These are phyloP conservation scores for Candida nitratophila DNA, from an alignment of 805 yeast genomes.

Conservation along the genomic window DNA sequence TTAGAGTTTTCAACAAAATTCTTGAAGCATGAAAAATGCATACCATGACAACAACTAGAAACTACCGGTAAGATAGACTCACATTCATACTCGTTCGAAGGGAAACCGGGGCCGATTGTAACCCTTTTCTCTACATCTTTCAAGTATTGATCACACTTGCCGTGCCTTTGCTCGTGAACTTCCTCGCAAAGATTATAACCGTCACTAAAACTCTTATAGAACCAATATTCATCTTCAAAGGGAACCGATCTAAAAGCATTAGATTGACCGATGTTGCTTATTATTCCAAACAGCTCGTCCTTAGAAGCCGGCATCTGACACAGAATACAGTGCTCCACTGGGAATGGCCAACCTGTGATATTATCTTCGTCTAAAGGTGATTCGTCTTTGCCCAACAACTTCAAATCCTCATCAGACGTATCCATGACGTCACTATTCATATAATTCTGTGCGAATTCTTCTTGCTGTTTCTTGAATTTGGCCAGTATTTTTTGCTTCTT, in stretches of 20 bases:
- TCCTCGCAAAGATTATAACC: conserved; percentile 30
- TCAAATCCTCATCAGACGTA: conserved; percentile 33
- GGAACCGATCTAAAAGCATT: conserved; percentile 62
- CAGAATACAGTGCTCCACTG: conserved; percentile 68
- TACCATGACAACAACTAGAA: conserved; percentile 88
- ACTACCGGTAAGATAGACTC: conserved; percentile 42
- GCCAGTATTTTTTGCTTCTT: conserved; percentile 69
- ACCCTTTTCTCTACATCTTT: conserved; percentile 26
- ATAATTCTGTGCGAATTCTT: conserved; percentile 58
- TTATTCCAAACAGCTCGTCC: conserved; percentile 69
- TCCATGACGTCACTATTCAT: conserved; percentile 28
- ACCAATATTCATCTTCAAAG: conserved; percentile 56
- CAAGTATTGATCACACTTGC: conserved; percentile 32
- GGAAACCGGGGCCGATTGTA: conserved; percentile 71
- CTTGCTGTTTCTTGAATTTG: conserved; percentile 74
- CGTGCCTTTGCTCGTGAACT: conserved; percentile 2
- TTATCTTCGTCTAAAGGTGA: conserved; percentile 25
- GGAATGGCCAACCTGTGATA: conserved; percentile 51
- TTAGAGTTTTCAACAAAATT: conserved; percentile 53
- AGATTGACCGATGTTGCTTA: conserved; percentile 51
- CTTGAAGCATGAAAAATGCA: conserved; percentile 75
- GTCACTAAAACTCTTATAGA: conserved; percentile 54
- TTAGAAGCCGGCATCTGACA: conserved; percentile 68
- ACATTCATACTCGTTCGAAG: conserved; percentile 25
- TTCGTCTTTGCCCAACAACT: conserved; percentile 22